Evolutionary conservation across 2,329 filamentous ascomycete species (phyloP).

Genomic region (Talaromyces sp.): DNA sequence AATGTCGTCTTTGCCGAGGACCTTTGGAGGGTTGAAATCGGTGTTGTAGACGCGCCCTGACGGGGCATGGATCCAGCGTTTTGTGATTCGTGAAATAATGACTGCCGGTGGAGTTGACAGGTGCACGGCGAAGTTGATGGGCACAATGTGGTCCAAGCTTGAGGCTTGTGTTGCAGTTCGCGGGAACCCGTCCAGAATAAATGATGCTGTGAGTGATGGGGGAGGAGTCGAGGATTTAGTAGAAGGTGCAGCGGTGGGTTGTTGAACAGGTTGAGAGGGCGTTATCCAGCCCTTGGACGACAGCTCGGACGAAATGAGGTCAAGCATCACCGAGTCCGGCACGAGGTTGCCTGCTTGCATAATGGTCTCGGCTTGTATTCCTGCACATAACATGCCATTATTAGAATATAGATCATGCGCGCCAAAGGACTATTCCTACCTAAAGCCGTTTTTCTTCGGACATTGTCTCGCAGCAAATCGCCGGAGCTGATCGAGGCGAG

Average conservation of each 20-base stretch:
- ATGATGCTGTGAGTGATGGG: conserved; percentile 66
- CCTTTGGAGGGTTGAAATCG: conserved; percentile 78
- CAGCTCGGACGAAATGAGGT: conserved; percentile 87
- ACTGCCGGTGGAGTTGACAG: conserved; percentile 80
- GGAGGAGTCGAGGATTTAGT: conserved; percentile 39
- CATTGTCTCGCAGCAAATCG: conserved; percentile 86
- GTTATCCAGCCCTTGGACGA: conserved; percentile 78
- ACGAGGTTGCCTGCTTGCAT: conserved; percentile 90
- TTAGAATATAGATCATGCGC: not conserved
- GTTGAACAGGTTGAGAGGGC: conserved; percentile 20
- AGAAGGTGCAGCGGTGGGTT: conserved; percentile 12
- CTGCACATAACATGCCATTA: conserved; percentile 40
- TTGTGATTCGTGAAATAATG: conserved; percentile 82
- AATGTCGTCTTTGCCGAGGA: conserved; percentile 77
- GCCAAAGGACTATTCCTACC: conserved; percentile 49
- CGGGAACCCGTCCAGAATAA: conserved; percentile 94
- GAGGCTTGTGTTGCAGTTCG: conserved; percentile 76
- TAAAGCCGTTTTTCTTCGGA: conserved; percentile 78
- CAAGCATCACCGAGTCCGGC: conserved; percentile 83
- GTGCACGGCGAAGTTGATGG: conserved; percentile 91
- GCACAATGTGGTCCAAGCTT: conserved; percentile 72
- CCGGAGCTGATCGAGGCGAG: conserved; percentile 89
- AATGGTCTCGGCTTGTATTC: conserved; percentile 81
- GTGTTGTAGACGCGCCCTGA: conserved; percentile 95
- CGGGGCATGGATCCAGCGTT: conserved; percentile 87